Conservation (phyloP, 2,329 filamentous ascomycete genomes). For the Sphaerulina vaccinii region DNA sequence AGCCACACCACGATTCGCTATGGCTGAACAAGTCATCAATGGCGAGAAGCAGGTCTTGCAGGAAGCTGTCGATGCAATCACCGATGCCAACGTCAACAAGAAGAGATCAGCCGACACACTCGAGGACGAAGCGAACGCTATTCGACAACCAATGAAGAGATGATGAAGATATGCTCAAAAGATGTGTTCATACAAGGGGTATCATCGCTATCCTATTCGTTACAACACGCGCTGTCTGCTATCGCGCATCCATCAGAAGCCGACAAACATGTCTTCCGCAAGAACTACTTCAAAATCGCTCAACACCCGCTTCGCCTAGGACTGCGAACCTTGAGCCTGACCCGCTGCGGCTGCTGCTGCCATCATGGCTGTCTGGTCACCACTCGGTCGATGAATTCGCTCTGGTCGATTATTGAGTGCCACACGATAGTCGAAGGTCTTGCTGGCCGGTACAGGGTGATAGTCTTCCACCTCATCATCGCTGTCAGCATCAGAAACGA, state of each 20-base stretch:
- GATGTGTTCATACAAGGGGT: slow-evolving; percentile 24
- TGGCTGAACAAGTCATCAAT: slow-evolving; percentile 66
- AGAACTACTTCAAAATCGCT: slow-evolving; percentile 2
- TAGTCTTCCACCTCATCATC: slow-evolving; percentile 62
- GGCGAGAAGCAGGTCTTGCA: slow-evolving; percentile 70
- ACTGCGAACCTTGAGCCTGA: slow-evolving; percentile 3
- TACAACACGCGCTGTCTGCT: slow-evolving; percentile 17
- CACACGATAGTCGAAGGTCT: slow-evolving; percentile 70
- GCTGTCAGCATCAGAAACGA: slow-evolving; percentile 76
- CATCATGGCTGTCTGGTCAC: slow-evolving; percentile 27
- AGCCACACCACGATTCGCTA: slow-evolving; percentile 45
- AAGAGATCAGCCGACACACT: slow-evolving; percentile 28
- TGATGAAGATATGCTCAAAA: slow-evolving; percentile 9
- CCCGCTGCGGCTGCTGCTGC: neutral
- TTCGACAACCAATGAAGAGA: slow-evolving; percentile 24
- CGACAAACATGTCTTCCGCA: slow-evolving; percentile 7
- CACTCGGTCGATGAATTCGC: slow-evolving; percentile 40
- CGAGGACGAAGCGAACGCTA: slow-evolving; percentile 25
- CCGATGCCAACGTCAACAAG: slow-evolving; percentile 19
- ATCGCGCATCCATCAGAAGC: slow-evolving; percentile 7
- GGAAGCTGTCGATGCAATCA: slow-evolving; percentile 45
- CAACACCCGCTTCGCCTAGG: slow-evolving; percentile 1
- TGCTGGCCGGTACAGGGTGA: slow-evolving; percentile 30
- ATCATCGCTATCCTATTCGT: slow-evolving; percentile 29
- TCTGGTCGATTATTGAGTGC: slow-evolving; percentile 43